Conservation (phyloP, 2,329 filamentous ascomycete genomes). For the Colletotrichum plurivorum region DNA sequence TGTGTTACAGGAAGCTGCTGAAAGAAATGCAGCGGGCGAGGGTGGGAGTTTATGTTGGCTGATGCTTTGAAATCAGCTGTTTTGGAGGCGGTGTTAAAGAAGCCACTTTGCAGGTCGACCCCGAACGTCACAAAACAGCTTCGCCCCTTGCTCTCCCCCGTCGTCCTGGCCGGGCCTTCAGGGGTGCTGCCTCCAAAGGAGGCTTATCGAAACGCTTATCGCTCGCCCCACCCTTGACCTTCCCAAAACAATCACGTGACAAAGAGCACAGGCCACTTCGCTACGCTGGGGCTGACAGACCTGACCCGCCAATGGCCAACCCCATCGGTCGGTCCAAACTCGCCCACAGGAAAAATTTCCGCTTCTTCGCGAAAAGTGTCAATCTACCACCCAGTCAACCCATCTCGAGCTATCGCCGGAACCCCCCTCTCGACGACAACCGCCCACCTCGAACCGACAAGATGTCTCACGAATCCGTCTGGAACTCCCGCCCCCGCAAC, state of each 20-base stretch:
- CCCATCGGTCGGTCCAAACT: conserved; percentile 29
- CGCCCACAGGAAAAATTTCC: conserved; percentile 41
- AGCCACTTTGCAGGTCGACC: conserved; percentile 52
- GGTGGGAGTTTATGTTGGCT: conserved; percentile 9
- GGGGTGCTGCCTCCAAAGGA: background rate
- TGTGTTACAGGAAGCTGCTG: conserved; percentile 29
- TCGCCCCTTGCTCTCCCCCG: background rate
- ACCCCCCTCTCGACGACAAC: conserved; percentile 39
- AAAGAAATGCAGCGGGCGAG: conserved; percentile 10
- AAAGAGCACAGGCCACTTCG: conserved; percentile 18
- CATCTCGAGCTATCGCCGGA: conserved; percentile 37
- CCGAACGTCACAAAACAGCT: conserved; percentile 35
- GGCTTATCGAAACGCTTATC: conserved; percentile 9
- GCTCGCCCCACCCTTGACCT: background rate
- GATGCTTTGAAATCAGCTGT: conserved; percentile 53
- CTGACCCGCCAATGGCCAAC: conserved; percentile 48
- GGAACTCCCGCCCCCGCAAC: conserved; percentile 97
- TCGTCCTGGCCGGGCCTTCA: no score
- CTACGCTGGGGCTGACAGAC: conserved; percentile 35
- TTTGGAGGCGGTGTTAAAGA: conserved; percentile 45
- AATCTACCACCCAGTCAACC: conserved; percentile 35
- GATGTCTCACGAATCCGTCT: conserved; percentile 92
- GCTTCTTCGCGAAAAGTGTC: conserved; percentile 20
- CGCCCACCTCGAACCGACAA: conserved; percentile 56
- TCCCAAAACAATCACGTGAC: background rate